phyloP scores from a whole-genome alignment of 208 protist species.

The Willaertia magna region DNA sequence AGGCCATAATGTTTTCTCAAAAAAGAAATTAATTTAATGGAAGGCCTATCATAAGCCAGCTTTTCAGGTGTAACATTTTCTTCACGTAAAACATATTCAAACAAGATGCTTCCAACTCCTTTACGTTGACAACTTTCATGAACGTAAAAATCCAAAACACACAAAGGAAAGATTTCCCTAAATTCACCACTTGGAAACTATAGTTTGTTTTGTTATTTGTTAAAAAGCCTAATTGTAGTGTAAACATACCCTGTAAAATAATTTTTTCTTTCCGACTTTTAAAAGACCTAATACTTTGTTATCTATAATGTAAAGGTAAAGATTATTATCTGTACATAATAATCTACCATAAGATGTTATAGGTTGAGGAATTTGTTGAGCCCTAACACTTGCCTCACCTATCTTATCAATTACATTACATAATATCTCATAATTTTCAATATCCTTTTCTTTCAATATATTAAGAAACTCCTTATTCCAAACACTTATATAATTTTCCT shows the following conservation, averaged over 20 bases:
- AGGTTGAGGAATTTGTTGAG: conserved; percentile 48
- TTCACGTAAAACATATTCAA: conserved; percentile 45
- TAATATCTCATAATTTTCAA: conserved; percentile 15
- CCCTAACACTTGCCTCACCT: conserved; percentile 47
- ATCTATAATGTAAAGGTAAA: conserved; percentile 49
- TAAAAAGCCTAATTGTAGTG: neutral
- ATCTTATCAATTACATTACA: conserved; percentile 58
- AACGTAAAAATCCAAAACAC: conserved; percentile 83
- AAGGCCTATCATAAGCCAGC: conserved; percentile 74
- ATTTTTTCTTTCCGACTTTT: conserved; percentile 67
- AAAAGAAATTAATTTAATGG: conserved; percentile 68
- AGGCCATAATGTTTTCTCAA: conserved; percentile 66
- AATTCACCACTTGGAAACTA: conserved; percentile 1
- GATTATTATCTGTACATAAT: conserved; percentile 29
- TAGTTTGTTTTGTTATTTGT: conserved; percentile 10
- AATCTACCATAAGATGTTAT: conserved; percentile 43
- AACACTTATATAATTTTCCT: no score
- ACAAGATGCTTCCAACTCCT: conserved; percentile 60
- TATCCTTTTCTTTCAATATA: neutral
- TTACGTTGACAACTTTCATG: conserved; percentile 56
- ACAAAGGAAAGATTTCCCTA: conserved; percentile 67
- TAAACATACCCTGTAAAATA: conserved; percentile 43
- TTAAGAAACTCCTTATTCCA: neutral
- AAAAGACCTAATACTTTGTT: conserved; percentile 59
- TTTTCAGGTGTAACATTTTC: conserved; percentile 31